phyloP scores from a whole-genome alignment of 495 filamentous ascomycete genomes.

The Terfezia boudieri region DNA sequence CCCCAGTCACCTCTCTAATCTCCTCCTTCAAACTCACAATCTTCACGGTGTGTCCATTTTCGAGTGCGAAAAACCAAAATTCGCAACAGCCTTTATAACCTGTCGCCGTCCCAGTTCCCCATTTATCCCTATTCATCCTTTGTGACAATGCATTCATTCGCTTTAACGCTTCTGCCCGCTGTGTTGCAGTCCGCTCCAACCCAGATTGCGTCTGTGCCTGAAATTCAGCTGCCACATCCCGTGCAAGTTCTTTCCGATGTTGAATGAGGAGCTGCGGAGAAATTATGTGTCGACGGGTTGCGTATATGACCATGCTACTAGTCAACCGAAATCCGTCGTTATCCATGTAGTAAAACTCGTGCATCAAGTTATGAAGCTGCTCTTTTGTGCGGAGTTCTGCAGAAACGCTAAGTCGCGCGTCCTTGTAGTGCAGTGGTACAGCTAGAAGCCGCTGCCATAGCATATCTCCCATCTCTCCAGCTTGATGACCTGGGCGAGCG shows the following conservation, averaged over 20 bases:
- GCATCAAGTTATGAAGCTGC: not conserved
- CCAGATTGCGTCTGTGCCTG: not conserved
- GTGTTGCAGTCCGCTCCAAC: not conserved
- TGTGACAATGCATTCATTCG: conserved; percentile 10
- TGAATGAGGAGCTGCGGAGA: not conserved
- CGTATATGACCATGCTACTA: conserved; percentile 10
- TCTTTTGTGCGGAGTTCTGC: not conserved
- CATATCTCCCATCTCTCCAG: not conserved
- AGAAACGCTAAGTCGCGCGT: not conserved
- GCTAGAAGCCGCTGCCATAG: not conserved
- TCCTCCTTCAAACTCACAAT: not conserved
- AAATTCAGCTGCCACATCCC: not conserved
- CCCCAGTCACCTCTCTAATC: not conserved
- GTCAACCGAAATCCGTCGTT: conserved; percentile 14
- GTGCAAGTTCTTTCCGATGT: not conserved
- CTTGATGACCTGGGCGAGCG: not conserved
- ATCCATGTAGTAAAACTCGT: conserved; percentile 12
- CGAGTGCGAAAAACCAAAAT: not conserved
- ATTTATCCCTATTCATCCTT: conserved; percentile 3
- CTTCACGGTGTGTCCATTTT: not conserved
- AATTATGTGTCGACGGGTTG: conserved; percentile 11
- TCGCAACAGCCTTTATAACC: not conserved
- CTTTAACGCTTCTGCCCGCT: not conserved
- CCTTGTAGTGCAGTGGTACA: not conserved
- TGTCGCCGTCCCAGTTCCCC: not conserved